Conservation (phyloP, 2,329 filamentous ascomycete species). For the Clarireedia monteithiana region DNA sequence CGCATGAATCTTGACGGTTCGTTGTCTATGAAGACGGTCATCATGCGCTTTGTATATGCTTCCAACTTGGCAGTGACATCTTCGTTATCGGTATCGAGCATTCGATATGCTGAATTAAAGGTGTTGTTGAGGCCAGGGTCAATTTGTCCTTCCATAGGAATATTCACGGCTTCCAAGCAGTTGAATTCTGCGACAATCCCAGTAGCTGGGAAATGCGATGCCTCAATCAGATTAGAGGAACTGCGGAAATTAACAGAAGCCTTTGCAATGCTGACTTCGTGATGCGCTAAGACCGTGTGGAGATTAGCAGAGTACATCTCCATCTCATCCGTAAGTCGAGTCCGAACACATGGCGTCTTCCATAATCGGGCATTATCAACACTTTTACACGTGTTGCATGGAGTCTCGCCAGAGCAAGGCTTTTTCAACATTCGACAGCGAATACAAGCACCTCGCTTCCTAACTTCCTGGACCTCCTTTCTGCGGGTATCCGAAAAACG, state of each 20-base stretch:
- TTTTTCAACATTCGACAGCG: slow-evolving; percentile 59
- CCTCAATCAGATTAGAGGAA: slow-evolving; percentile 39
- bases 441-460: slow-evolving; percentile 58
- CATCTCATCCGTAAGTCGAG: slow-evolving; percentile 52
- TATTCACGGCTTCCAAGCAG: slow-evolving; percentile 21
- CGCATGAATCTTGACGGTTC: slow-evolving; percentile 55
- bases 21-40: slow-evolving; percentile 48
- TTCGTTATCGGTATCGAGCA: slow-evolving; percentile 54
- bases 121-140: slow-evolving; percentile 28
- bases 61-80: slow-evolving; percentile 53
- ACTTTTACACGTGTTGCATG: slow-evolving; percentile 56
- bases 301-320: slow-evolving; percentile 57
- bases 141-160: slow-evolving; percentile 28
- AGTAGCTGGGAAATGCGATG: slow-evolving; percentile 49
- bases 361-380: slow-evolving; percentile 58
- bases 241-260: slow-evolving; percentile 41
- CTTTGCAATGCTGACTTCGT: slow-evolving; percentile 49
- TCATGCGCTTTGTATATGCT: slow-evolving; percentile 50
- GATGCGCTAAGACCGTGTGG: slow-evolving; percentile 54
- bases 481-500: slow-evolving; percentile 50
- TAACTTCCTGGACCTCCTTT: slow-evolving; percentile 57
- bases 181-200: slow-evolving; percentile 28
- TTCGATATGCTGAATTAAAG: slow-evolving; percentile 33
- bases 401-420: slow-evolving; percentile 55
- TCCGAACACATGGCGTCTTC: slow-evolving; percentile 55